Base-by-base conservation (phyloP, 805 yeast species). In the Saccharomycopsis sp. region DNA sequence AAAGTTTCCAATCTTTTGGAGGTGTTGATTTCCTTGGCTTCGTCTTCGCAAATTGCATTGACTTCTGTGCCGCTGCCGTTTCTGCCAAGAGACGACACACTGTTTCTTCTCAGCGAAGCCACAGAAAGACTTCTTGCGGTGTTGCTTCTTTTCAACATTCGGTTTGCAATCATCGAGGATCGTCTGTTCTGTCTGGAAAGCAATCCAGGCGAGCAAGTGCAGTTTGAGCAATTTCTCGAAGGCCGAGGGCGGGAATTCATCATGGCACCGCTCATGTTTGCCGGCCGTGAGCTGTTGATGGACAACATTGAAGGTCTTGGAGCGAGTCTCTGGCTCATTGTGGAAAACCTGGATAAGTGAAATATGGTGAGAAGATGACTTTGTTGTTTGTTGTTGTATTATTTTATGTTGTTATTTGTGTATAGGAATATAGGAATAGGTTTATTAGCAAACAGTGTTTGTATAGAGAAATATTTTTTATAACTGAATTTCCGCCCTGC, bases 151-250 rank as follows among this genome's bases (percentile, higher is more conserved):
- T 60, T 56, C 3, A 59, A 50, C 46, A 56, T 58, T 36, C 57
- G 39, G 45, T 50, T 68, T 45, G 75, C 73, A 43, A 71, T 64
- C 21, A 69, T 55, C 0, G 81, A 68, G 15, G 81, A 68, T 51
- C 84, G 65, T 51, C 79, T 68, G 53, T 73, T 74, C 46, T 68
- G 72, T 53, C 94, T 68, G 22, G 86, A 76, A 36, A 83, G 59
- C 33, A 83, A 63, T 3, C 94, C 94, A 4, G 92, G 92, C 0
- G 89, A 80, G 56, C 94, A 83, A 2, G 86, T 80, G 63, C 94
- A 83, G 61, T 82, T 77, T 36, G 71, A 67, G 56, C 92, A 83
- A 10, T 74, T 71, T 54, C 73, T 64, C 30, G 55, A 52, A n/a
- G 60, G 55, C 40, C 64, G 54, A 7, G 48, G 46, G 7, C 42